Evolutionary conservation across 2,329 filamentous ascomycete genomes (phyloP), one percentile per base, ranked within the genome.

Genomic region (Aspergillus floridensis): DNA sequence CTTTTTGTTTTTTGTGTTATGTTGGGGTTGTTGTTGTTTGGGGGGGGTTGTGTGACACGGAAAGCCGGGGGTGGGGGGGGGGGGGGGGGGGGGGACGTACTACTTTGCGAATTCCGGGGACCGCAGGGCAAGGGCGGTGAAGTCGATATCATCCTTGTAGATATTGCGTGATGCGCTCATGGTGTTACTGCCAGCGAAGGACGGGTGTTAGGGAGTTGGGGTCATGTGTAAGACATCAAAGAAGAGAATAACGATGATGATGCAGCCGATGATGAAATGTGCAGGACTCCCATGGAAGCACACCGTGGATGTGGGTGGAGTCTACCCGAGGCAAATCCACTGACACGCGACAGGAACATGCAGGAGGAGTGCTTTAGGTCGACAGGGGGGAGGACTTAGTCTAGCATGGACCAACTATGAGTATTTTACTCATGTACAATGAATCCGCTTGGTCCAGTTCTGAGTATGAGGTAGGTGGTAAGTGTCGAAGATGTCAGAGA

Each of bases 71-170:
- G n/a, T n/a, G n/a, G n/a, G n/a, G n/a, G n/a, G n/a, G n/a, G n/a
- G n/a, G n/a, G n/a, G n/a, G n/a, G n/a, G n/a, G n/a, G 21, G 19
- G 19, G 46, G 22, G 19, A 81, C 76, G 59, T 70, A 85, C 83
- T 79, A 71, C 72, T 82, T 83, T 2, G 84, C 83, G 70, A 90
- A 89, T 7, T 84, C 81, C 1, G 80, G 73, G 65, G 86, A 86
- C 57, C 82, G 78, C 29, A 82, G 74, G 7, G 86, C 84, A n/a
- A 91, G 78, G 16, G 79, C 76, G 35, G 80, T 77, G 70, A 90
- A 90, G 66, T 90, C 83, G 29, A 90, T 77, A 47, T 82, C 82
- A 26, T 82, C 76, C 55, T 81, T 79, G 72, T 88, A 88, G 49
- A 81, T 74, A 60, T 79, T 79, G 59, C 72, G 70, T 10, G 73